Evolutionary conservation across 768 basidiomycete genomes (phyloP).

Genomic region (Strobilomyces dryophilus): DNA sequence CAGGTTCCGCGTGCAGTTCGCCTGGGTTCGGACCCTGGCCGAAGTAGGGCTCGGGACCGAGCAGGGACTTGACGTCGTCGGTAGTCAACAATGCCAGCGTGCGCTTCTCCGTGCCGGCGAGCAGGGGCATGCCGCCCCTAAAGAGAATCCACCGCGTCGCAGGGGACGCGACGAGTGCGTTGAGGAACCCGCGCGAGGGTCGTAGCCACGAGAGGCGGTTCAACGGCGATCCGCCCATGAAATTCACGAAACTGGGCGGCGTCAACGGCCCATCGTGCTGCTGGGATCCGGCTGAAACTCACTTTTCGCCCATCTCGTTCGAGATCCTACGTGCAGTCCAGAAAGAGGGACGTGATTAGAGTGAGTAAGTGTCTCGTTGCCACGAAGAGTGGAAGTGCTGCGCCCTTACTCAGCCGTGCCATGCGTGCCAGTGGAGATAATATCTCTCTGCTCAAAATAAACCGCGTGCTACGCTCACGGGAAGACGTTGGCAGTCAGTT

Average conservation of each 20-base stretch:
- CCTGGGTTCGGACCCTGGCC: conserved; percentile 56
- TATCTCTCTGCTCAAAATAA: not conserved
- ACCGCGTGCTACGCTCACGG: not conserved
- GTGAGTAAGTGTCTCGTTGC: not conserved
- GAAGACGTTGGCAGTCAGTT: not conserved
- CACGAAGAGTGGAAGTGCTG: not conserved
- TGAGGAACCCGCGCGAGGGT: conserved; percentile 69
- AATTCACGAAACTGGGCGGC: conserved; percentile 41
- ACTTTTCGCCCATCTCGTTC: conserved; percentile 31
- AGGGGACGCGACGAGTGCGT: conserved; percentile 56
- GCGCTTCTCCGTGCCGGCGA: conserved; percentile 34
- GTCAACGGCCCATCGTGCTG: conserved; percentile 1
- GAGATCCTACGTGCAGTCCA: conserved; percentile 7
- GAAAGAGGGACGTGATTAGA: not conserved
- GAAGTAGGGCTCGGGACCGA: conserved; percentile 69
- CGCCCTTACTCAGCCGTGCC: conserved; percentile 10
- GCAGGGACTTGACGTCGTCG: conserved; percentile 54
- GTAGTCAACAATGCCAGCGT: conserved; percentile 55
- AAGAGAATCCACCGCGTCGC: conserved; percentile 77
- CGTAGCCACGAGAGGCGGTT: conserved; percentile 84
- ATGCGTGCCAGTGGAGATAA: conserved; percentile 4
- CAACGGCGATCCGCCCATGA: conserved; percentile 61
- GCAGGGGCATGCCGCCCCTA: conserved; percentile 66
- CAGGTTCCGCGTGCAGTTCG: conserved; percentile 20
- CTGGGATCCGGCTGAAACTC: conserved; percentile 9